These are phyloP conservation scores for Stromatinia cepivora DNA, from an alignment of 2,329 filamentous ascomycete genomes.

Conservation along the genomic window DNA sequence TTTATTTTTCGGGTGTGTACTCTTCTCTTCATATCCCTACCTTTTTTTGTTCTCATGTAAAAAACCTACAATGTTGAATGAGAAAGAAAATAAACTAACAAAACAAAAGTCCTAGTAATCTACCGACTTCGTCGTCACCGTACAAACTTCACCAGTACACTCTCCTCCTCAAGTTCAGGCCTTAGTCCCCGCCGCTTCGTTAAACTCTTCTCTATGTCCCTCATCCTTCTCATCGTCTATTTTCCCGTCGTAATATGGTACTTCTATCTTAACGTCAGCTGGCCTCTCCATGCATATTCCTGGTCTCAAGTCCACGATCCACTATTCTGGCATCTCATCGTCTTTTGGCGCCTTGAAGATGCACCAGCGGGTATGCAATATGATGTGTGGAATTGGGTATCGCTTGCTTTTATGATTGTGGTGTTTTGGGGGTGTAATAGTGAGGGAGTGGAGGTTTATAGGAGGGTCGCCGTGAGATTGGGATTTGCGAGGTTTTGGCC, in stretches of 20 bases:
- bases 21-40: neutral
- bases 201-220: slow-evolving; percentile 58
- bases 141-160: slow-evolving; percentile 55
- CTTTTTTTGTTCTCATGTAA: slow-evolving; percentile 25
- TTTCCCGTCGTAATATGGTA: slow-evolving; percentile 55
- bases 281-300: slow-evolving; percentile 46
- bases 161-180: slow-evolving; percentile 51
- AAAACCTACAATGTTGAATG: neutral
- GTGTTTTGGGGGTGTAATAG: slow-evolving; percentile 64
- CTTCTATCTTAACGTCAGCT: slow-evolving; percentile 51
- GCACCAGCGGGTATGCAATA: slow-evolving; percentile 46
- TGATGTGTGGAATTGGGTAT: slow-evolving; percentile 59
- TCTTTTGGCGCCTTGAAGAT: slow-evolving; percentile 45
- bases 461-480: slow-evolving; percentile 26
- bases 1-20: slow-evolving; percentile 58
- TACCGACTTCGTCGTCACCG: slow-evolving; percentile 62
- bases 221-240: slow-evolving; percentile 50
- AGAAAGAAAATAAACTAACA: neutral
- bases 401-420: slow-evolving; percentile 56
- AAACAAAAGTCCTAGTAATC: slow-evolving; percentile 54
- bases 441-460: slow-evolving; percentile 59
- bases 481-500: slow-evolving; percentile 36
- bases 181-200: slow-evolving; percentile 61
- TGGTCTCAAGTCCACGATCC: slow-evolving; percentile 55
- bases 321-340: slow-evolving; percentile 50